Evolutionary conservation across 257 asterid genomes (phyloP), one percentile per base, ranked within the genome.

Genomic region (Fraxinus anomala): DNA sequence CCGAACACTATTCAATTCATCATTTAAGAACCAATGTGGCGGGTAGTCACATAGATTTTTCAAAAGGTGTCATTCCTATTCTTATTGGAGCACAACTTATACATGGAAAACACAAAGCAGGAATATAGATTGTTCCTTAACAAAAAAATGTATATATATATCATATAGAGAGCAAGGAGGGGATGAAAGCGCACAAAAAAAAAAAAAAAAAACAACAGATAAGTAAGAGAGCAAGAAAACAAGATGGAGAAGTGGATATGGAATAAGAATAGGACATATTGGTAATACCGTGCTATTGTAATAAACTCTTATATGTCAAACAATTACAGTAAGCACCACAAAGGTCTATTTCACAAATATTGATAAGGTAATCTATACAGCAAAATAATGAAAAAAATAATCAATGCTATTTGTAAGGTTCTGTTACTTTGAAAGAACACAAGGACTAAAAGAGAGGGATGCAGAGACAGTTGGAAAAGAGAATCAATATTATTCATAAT

Each of bases 271-370:
- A 69, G 61, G 70, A 73, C 69, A 73, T 68, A 78, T 11, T 63
- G 40, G 74, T n/a, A 51, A 11, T 11, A 19, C 51, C 68, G 34
- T 51, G 79, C 72, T 30, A 66, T 59, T 63, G 44, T 72, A 75
- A 77, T 61, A 39, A 36, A 75, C 76, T 42, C 47, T 8, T 77
- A 73, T 51, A 74, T 73, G 76, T 70, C 66, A 73, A 68, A 69
- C 68, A 72, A 68, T 39, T 51, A 84, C 49, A 73, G 59, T 34
- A 28, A 73, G 40, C 30, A 54, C 30, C 42, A 49, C 42, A 30
- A 26, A 3, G 42, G 19, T 6, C 49, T 28, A 49, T 49, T 73
- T 67, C 71, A 67, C 4, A 34, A 67, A 12, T 24, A 67, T 67
- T 1, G 9, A 49, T 73, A 17, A 34, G 69, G 70, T 61, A 16